Evolutionary conservation across 2,329 filamentous ascomycete species (phyloP), one percentile per base, ranked within the genome.

Genomic region (Amauroascus verrucosus): DNA sequence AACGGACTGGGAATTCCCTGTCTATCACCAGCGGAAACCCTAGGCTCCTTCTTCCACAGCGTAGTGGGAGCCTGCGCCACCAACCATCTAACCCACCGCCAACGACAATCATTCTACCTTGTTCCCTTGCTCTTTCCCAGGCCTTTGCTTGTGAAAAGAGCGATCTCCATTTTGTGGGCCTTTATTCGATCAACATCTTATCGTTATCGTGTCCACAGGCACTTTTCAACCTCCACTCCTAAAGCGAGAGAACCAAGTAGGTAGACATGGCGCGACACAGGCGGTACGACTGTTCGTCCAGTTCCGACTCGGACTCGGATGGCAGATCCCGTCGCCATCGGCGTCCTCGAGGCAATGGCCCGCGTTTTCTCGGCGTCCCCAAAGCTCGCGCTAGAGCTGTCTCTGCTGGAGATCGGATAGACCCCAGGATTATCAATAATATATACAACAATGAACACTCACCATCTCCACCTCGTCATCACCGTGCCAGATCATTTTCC

Each of bases 341-440:
- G 14, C 61, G 56, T 16, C 67, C 67, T 11, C 41, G 32, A 26
- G 53, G 48, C 6, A 51, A 51, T 2, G 18, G 14, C 6, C 37
- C 24, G 7, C 7, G 20, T 14, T 16, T 46, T 14, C 54, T 59
- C 11, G 45, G 64, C 16, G 55, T 62, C 20, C 53, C 59, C 14
- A 55, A 59, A 7, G 60, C 58, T 30, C 49, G 68, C 5, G 62
- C 63, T 33, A 67, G 69, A 3, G 70, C 69, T 2, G 60, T 62
- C 5, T 71, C 69, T 6, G 70, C 65, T 2, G 67, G 59, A 35
- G 28, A 61, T 58, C 54, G 49, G n/a, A n/a, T 38, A 8, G 16
- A 1, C 48, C 54, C 9, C 59, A 68, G 69, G 54, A 69, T 64
- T 61, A 66, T 64, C 53, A 66, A 67, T 35, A 63, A 61, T 2